Conservation (phyloP, 139 green algal genomes). For the Chlorella sp. region DNA sequence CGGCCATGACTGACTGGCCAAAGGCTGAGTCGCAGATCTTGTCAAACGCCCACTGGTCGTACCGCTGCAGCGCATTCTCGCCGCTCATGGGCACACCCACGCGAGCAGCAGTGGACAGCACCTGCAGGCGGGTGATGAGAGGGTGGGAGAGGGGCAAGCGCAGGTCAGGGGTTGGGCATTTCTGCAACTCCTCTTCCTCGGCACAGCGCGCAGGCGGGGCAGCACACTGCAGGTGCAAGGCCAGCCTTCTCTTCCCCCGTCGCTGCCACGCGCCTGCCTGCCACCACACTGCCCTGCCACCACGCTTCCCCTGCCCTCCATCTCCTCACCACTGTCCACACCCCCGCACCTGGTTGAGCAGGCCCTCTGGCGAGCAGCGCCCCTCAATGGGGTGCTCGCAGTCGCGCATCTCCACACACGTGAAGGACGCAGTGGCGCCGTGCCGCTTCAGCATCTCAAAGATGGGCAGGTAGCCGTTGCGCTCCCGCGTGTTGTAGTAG, state of each 20-base stretch:
- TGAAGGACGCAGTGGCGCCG: constrained; percentile 91
- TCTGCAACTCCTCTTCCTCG: too few relatives aligned
- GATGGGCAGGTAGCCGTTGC: constrained; percentile 88
- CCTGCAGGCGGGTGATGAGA: constrained; percentile 41
- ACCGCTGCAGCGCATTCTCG: constrained; percentile 98
- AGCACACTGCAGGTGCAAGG: too few relatives aligned
- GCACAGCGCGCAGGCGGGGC: too few relatives aligned
- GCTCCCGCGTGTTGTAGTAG: constrained; percentile 97
- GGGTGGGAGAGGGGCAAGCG: not conserved
- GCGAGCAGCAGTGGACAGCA: constrained; percentile 76
- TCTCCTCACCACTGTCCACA: not conserved
- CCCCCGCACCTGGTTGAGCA: constrained; percentile 73
- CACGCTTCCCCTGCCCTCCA: not conserved
- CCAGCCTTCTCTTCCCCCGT: too few relatives aligned
- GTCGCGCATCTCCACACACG: constrained; percentile 99
- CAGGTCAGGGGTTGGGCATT: not conserved
- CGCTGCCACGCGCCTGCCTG: not conserved
- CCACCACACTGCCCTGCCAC: too few relatives aligned
- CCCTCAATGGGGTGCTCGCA: constrained; percentile 95
- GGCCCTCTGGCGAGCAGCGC: constrained; percentile 88
- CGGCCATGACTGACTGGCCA: constrained; percentile 78
- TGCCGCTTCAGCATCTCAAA: constrained; percentile 70
- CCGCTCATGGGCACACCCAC: constrained; percentile 86
- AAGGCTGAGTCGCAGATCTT: constrained; percentile 93
- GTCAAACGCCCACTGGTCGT: constrained; percentile 93